Conservation (phyloP, 139 green algal genomes). For the Coelastrella sp. region DNA sequence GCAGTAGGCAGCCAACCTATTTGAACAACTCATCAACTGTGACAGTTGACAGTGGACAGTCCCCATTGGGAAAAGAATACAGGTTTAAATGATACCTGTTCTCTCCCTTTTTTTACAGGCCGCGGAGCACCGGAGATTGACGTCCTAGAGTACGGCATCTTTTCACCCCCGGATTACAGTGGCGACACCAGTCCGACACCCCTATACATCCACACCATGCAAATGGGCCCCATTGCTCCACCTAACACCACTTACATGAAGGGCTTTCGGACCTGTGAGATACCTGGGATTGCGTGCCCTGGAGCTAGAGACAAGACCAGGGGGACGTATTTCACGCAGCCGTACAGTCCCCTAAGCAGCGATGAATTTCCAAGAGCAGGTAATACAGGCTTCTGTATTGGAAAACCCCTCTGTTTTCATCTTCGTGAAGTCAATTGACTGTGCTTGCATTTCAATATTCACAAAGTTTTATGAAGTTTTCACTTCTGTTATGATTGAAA, state of each 20-base stretch:
- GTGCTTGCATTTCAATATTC: too few species aligned
- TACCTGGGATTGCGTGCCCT: not conserved
- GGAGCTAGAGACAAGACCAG: not conserved
- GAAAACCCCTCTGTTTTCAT: not conserved
- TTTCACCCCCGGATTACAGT: not conserved
- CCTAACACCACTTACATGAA: not conserved
- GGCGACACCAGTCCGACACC: not conserved
- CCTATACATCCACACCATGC: constrained; percentile 59
- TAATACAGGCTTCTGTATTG: not conserved
- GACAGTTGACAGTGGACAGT: not conserved
- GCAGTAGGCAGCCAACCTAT: not conserved
- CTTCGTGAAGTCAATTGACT: not conserved
- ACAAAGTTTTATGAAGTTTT: too few species aligned
- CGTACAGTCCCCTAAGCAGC: not conserved
- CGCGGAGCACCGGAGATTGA: constrained; percentile 68
- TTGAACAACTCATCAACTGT: not conserved
- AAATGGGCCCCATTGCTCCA: constrained; percentile 64
- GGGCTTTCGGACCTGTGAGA: not conserved
- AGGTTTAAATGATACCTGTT: not conserved
- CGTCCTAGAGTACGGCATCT: constrained; percentile 62
- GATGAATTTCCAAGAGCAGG: not conserved
- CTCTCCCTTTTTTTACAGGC: constrained; percentile 18
- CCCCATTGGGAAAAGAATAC: not conserved
- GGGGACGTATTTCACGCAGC: not conserved
- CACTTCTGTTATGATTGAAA: too few species aligned